A percentile compares a stretch with the other conserved stretches of the same genome.
Conservation (phyloP, 345 rosid species). For the Bruguiera parviflora region DNA sequence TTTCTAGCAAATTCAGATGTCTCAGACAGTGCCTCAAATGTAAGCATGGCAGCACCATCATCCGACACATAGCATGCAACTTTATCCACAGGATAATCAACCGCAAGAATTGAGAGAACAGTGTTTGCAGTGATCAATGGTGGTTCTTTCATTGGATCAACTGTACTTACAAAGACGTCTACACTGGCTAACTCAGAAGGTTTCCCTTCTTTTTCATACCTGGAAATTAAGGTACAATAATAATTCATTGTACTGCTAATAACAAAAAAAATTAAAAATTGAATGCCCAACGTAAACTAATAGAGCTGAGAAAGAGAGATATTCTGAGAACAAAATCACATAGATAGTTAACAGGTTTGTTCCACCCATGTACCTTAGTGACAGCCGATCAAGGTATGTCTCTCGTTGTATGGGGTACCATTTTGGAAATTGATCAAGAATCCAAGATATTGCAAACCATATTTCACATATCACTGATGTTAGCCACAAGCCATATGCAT, state of each 20-base stretch:
- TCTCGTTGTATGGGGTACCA: slow-evolving; percentile 55
- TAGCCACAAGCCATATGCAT: slow-evolving; percentile 55
- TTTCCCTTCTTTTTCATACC: slow-evolving; percentile 97
- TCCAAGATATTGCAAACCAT: slow-evolving; percentile 60
- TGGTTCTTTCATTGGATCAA: slow-evolving; percentile 96
- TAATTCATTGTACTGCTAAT: background rate
- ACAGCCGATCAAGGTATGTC: slow-evolving; percentile 54
- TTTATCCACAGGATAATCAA: slow-evolving; percentile 91
- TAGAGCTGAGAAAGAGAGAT: too few species aligned
- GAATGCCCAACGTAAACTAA: background rate
- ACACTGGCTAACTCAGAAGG: slow-evolving; percentile 71
- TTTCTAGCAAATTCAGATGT: slow-evolving; percentile 94
- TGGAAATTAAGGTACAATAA: slow-evolving; percentile 24
- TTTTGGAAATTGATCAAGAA: slow-evolving; percentile 60
- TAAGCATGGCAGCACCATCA: slow-evolving; percentile 99
- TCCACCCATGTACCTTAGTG: slow-evolving; percentile 36
- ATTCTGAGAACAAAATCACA: too few species aligned
- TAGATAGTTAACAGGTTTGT: too few species aligned
- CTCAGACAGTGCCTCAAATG: slow-evolving; percentile 96
- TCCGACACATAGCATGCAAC: slow-evolving; percentile 96
- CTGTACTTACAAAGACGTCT: slow-evolving; percentile 89
- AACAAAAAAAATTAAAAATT: background rate
- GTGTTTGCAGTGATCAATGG: slow-evolving; percentile 98
- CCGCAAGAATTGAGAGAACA: slow-evolving; percentile 91
- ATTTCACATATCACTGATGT: slow-evolving; percentile 56